Conservation (phyloP, 176 grass and related monocot species). For the Raddia distichophylla region DNA sequence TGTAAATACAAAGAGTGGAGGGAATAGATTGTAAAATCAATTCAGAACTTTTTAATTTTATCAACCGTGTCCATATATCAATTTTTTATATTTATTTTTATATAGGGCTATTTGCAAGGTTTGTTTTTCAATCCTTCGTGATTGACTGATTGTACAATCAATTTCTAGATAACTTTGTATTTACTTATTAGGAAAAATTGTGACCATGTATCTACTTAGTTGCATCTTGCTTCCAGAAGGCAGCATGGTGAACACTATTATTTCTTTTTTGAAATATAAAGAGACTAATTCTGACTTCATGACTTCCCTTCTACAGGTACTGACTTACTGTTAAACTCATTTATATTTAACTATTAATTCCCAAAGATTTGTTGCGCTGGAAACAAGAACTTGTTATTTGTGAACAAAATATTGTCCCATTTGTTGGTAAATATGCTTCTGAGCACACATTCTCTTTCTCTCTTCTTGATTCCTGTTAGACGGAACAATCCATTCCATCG, state of each 20-base stretch:
- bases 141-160: too few species aligned
- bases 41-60: neutral
- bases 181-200: too few species aligned
- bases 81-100: too few species aligned
- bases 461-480: constrained; percentile 25
- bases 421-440: neutral
- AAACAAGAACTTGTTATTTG: neutral
- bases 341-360: neutral
- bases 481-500: neutral
- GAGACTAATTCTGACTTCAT: neutral
- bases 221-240: neutral
- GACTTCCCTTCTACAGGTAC: neutral
- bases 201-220: neutral
- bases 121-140: too few species aligned
- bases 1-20: too few species aligned
- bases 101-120: too few species aligned
- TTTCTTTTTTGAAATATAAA: neutral
- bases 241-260: neutral
- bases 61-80: neutral
- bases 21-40: neutral
- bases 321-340: constrained; percentile 2
- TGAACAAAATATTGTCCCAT: neutral
- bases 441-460: neutral
- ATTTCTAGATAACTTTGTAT: too few species aligned
- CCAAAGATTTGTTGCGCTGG: neutral